These are phyloP conservation scores for Articulospora tetracladia DNA, from an alignment of 495 filamentous ascomycete genomes.

Conservation along the genomic window DNA sequence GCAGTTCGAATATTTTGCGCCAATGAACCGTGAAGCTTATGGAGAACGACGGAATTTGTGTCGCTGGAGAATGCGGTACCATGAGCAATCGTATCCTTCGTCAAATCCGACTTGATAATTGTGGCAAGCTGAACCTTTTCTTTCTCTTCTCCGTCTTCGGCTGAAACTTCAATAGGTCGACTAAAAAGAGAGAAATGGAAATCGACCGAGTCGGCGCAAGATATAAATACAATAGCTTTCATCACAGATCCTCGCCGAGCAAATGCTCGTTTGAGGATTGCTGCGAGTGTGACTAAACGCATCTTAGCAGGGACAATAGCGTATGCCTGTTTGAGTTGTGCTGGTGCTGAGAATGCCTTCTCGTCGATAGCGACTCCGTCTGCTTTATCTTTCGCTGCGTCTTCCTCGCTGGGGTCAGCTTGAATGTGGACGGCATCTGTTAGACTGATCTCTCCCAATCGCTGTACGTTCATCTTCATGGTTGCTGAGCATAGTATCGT, in stretches of 20 bases:
- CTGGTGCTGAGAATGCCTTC: slow-evolving; percentile 72
- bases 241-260: slow-evolving; percentile 81
- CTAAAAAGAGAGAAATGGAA: slow-evolving; percentile 92
- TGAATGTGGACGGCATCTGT: slow-evolving; percentile 89
- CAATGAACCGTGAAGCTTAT: slow-evolving; percentile 91
- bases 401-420: slow-evolving; percentile 51
- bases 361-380: slow-evolving; percentile 40
- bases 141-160: slow-evolving; percentile 6
- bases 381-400: slow-evolving; percentile 35
- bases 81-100: slow-evolving; percentile 48
- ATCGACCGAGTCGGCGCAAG: slow-evolving; percentile 93
- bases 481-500: slow-evolving; percentile 96
- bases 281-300: slow-evolving; percentile 79
- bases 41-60: slow-evolving; percentile 54
- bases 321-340: slow-evolving; percentile 90
- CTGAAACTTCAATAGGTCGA: slow-evolving; percentile 31
- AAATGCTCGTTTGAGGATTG: slow-evolving; percentile 80
- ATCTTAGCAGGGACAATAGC: slow-evolving; percentile 83
- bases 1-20: slow-evolving; percentile 80
- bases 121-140: slow-evolving; percentile 7
- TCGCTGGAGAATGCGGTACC: slow-evolving; percentile 44
- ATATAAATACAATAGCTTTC: slow-evolving; percentile 95
- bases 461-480: slow-evolving; percentile 93
- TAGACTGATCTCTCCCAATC: slow-evolving; percentile 87
- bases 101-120: slow-evolving; percentile 21